Percentiles rank a stretch among this genome's conserved stretches.
Evolutionary conservation across 352 stramenopile species (phyloP).

Genomic region (Thalassiosira pacifica): DNA sequence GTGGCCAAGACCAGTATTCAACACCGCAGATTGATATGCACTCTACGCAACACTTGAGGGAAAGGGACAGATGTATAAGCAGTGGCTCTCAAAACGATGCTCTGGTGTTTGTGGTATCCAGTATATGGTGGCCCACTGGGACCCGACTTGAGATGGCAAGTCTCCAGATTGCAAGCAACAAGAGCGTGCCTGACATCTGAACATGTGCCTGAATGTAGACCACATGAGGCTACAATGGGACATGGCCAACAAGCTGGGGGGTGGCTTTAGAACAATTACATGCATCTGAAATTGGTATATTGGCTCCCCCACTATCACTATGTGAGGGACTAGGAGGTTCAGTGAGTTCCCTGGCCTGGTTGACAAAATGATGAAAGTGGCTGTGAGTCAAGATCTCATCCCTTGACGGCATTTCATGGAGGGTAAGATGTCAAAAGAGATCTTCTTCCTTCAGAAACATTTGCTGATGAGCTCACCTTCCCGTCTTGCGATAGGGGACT

Average conservation of each 20-base stretch:
- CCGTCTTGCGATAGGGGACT: not conserved
- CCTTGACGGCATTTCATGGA: slow-evolving; percentile 14
- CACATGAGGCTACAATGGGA: not conserved
- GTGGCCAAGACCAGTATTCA: not conserved
- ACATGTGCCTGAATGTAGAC: not conserved
- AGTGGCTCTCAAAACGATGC: not conserved
- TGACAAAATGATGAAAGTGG: not conserved
- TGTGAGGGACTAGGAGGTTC: not conserved
- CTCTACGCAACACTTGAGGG: not conserved
- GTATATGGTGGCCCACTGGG: slow-evolving; percentile 3
- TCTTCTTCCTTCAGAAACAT: not conserved
- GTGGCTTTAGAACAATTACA: slow-evolving; percentile 4
- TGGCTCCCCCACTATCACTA: not conserved
- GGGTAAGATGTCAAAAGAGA: not conserved
- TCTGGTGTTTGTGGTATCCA: slow-evolving; percentile 10
- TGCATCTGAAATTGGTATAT: not conserved
- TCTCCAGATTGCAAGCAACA: not conserved
- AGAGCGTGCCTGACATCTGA: not conserved
- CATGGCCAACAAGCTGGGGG: not conserved
- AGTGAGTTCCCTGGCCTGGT: not conserved
- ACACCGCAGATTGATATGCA: slow-evolving; percentile 1
- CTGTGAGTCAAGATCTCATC: slow-evolving; percentile 2
- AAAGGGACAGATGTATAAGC: not conserved
- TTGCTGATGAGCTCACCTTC: not conserved
- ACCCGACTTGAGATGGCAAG: not conserved